phyloP scores from a whole-genome alignment of 108 stramenopile species.

The Epithemia pelagica region DNA sequence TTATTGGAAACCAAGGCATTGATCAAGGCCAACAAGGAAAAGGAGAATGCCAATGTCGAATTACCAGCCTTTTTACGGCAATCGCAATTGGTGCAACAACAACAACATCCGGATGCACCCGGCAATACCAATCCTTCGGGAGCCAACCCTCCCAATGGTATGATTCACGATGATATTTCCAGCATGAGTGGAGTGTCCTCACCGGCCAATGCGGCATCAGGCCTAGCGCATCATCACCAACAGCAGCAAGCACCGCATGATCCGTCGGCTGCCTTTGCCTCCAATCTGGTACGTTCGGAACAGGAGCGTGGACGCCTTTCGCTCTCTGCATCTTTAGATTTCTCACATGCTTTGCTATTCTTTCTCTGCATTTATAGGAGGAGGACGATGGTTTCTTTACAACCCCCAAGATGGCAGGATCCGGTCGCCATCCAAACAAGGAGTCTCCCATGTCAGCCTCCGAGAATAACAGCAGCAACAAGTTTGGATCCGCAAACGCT shows the following conservation, averaged over 20 bases:
- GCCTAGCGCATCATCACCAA: background rate
- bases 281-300: background rate
- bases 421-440: background rate
- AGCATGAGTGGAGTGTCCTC: slow-evolving; percentile 64
- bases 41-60: slow-evolving; percentile 50
- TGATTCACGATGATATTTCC: slow-evolving; percentile 48
- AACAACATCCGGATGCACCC: slow-evolving; percentile 36
- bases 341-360: too few species aligned
- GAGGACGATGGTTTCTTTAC: background rate
- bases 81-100: slow-evolving; percentile 34
- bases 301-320: too few species aligned
- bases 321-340: too few species aligned
- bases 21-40: slow-evolving; percentile 82
- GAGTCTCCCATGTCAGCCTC: too few species aligned
- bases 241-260: background rate
- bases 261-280: background rate
- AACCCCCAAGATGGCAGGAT: background rate
- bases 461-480: background rate
- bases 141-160: slow-evolving; percentile 2
- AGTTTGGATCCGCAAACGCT: too few species aligned
- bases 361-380: too few species aligned
- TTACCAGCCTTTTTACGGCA: slow-evolving; percentile 69
- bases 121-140: slow-evolving; percentile 20
- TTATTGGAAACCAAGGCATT: slow-evolving; percentile 83
- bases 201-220: slow-evolving; percentile 18